Percentiles rank a stretch among this genome's conserved stretches.
Evolutionary conservation across 2,329 filamentous ascomycete species (phyloP).

Genomic region (Aspergillus sp.): DNA sequence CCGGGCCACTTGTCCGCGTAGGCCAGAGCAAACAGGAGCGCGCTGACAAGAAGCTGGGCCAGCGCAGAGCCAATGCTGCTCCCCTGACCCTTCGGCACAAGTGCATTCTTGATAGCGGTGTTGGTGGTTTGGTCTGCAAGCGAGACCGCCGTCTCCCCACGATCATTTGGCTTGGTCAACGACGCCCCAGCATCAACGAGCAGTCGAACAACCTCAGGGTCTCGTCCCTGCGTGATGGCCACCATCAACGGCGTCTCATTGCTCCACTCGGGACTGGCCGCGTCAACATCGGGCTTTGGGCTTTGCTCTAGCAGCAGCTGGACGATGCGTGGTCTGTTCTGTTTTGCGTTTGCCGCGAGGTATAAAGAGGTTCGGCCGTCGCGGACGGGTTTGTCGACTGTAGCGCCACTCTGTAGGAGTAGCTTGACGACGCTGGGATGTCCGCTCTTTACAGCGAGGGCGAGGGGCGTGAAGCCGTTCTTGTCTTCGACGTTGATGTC

Average conservation of each 20-base stretch:
- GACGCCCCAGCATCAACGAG: background rate
- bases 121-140: constrained; percentile 1
- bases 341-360: background rate
- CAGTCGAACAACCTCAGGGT: background rate
- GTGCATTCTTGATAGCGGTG: background rate
- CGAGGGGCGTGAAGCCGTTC: background rate
- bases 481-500: background rate
- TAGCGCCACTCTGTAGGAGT: background rate
- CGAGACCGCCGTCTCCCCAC: background rate
- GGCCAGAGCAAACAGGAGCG: background rate
- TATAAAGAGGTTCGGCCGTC: background rate
- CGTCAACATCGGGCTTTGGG: background rate
- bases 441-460: background rate
- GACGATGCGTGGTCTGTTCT: background rate
- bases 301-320: background rate
- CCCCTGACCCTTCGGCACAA: background rate
- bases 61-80: background rate
- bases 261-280: background rate
- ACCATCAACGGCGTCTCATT: background rate
- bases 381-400: background rate
- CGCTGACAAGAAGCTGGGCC: background rate
- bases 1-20: background rate
- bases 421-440: background rate
- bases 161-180: background rate
- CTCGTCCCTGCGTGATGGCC: background rate